A percentile compares a stretch with the other conserved stretches of the same genome.
Conservation (phyloP, 2,329 filamentous ascomycete genomes). For the Pseudodiploospora longispora region DNA sequence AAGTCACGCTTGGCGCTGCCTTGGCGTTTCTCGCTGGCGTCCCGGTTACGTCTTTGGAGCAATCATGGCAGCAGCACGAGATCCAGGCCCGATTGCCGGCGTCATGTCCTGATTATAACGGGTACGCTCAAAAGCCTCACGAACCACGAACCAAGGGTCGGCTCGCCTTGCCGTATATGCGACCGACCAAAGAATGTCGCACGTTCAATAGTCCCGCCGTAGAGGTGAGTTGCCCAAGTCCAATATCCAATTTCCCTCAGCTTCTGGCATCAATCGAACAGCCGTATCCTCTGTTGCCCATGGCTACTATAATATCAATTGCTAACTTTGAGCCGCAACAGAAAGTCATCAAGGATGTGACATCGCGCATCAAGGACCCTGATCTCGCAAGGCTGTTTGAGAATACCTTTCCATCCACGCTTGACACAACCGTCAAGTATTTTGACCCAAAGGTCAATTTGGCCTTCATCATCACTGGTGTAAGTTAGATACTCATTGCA, state of each 20-base stretch:
- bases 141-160: conserved; percentile 14
- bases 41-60: too few species aligned
- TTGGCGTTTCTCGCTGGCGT: too few species aligned
- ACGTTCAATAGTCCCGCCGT: conserved; percentile 20
- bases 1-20: too few species aligned
- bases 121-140: conserved; percentile 15
- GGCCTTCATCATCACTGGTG: conserved; percentile 74
- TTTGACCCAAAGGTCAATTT: conserved; percentile 56
- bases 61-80: conserved; percentile 4
- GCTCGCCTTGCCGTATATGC: conserved; percentile 18
- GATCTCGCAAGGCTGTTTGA: conserved; percentile 76
- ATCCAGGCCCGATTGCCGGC: conserved; percentile 11
- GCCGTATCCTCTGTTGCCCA: too few species aligned
- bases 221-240: conserved; percentile 11
- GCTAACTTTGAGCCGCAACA: conserved; percentile 1
- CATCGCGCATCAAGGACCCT: conserved; percentile 32
- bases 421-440: conserved; percentile 77
- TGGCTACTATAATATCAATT: too few species aligned
- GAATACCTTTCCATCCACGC: conserved; percentile 75
- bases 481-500: conserved; percentile 59
- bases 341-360: conserved; percentile 27
- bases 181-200: conserved; percentile 17
- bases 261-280: too few species aligned
- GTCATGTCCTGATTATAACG: conserved; percentile 17
- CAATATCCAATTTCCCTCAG: too few species aligned